Evolutionary conservation across 1,284 basidiomycete species (phyloP).

Genomic region (Hortiboletus rubellus): DNA sequence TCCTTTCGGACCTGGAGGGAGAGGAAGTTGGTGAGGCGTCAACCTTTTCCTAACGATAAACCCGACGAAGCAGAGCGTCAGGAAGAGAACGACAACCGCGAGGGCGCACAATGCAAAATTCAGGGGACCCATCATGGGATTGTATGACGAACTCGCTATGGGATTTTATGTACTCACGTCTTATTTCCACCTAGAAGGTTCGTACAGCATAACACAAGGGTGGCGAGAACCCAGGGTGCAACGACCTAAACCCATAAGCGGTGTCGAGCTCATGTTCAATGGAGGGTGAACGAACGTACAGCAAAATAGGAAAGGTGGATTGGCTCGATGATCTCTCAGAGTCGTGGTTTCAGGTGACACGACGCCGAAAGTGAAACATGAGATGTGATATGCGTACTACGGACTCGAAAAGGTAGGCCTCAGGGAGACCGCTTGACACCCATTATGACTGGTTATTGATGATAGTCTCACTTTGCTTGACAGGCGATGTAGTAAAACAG

Average conservation of each 20-base stretch:
- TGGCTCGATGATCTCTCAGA: background rate
- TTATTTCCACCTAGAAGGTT: background rate
- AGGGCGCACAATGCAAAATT: background rate
- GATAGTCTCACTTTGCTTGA: background rate
- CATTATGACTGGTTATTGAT: background rate
- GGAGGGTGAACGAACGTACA: background rate
- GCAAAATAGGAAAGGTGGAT: background rate
- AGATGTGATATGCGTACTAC: background rate
- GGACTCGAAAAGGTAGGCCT: background rate
- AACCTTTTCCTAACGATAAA: constrained; percentile 3
- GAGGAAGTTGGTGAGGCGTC: constrained; percentile 21
- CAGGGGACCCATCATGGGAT: constrained; percentile 8
- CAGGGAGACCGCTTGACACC: background rate
- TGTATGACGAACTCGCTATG: background rate
- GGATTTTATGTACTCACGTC: constrained; percentile 9
- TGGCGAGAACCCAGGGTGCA: too few species aligned
- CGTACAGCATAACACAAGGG: background rate
- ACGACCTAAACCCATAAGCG: background rate
- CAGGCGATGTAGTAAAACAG: background rate
- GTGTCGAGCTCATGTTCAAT: too few species aligned
- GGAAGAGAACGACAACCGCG: background rate
- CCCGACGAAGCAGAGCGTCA: constrained; percentile 5
- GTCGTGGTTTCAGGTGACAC: constrained; percentile 2
- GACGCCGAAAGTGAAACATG: constrained; percentile 10
- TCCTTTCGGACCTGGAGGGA: constrained; percentile 32